phyloP scores from a whole-genome alignment of 176 grass and related monocot species.

The maize (Zea mays) region Zm-B73-REFERENCE-NAM-5.0 NC_050101.1:68696001-68696500 shows the following conservation, averaged over 20 bases:
- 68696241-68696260: conserved; percentile 57
- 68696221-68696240: conserved; percentile 74
- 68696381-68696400: conserved; percentile 63
- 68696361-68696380: conserved; percentile 58
- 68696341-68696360: conserved; percentile 54
- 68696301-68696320: conserved; percentile 59
- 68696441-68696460: conserved; percentile 64
- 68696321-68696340: conserved; percentile 75
- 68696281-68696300: conserved; percentile 76
- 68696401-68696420: conserved; percentile 81
- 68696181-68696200: conserved; percentile 32
- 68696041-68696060: conserved; percentile 56
- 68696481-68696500: conserved; percentile 91
- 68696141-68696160: conserved; percentile 77
- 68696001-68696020: conserved; percentile 73
- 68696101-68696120: conserved; percentile 88
- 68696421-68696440: conserved; percentile 65
- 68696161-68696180: conserved; percentile 72
- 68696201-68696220: conserved; percentile 54
- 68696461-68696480: conserved; percentile 92
- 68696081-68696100: conserved; percentile 71
- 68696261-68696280: conserved; percentile 70
- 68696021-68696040: conserved; percentile 64
- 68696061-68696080: conserved; percentile 39
- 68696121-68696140: conserved; percentile 69